These are phyloP conservation scores for Sutorius eximius DNA, from an alignment of 1,284 basidiomycete species.

Conservation along the genomic window DNA sequence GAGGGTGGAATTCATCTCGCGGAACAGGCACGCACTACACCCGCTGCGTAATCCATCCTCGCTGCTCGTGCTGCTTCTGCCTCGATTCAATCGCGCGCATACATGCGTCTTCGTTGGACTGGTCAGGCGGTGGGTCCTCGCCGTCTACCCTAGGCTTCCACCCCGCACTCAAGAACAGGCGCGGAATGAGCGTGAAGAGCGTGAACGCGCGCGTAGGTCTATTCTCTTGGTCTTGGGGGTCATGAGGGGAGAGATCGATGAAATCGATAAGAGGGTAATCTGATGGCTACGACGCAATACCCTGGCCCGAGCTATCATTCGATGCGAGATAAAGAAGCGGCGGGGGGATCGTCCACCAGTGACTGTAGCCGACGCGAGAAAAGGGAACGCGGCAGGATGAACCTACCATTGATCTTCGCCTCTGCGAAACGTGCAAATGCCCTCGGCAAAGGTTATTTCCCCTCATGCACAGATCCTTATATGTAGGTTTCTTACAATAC, in stretches of 20 bases:
- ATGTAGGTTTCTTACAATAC: too few relatives aligned
- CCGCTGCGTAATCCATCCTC: neutral
- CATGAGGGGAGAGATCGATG: neutral
- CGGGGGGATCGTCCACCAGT: neutral
- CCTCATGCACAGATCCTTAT: too few relatives aligned
- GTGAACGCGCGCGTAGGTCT: neutral
- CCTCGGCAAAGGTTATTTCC: neutral
- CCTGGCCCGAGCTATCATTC: neutral
- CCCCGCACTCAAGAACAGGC: neutral
- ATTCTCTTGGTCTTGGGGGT: neutral
- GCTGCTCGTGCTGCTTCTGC: neutral
- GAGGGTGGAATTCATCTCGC: neutral
- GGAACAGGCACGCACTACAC: neutral
- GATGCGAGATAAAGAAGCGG: neutral
- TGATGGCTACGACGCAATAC: neutral
- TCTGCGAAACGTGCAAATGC: neutral
- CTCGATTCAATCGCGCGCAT: neutral
- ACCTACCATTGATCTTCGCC: neutral
- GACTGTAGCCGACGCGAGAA: neutral
- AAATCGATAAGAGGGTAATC: neutral
- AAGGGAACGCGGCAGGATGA: neutral
- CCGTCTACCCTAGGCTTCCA: neutral
- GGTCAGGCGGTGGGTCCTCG: neutral
- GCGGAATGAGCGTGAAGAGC: neutral
- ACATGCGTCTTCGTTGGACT: neutral